phyloP scores from a whole-genome alignment of 2,329 filamentous ascomycete genomes.

The Neonectria coccinea region DNA sequence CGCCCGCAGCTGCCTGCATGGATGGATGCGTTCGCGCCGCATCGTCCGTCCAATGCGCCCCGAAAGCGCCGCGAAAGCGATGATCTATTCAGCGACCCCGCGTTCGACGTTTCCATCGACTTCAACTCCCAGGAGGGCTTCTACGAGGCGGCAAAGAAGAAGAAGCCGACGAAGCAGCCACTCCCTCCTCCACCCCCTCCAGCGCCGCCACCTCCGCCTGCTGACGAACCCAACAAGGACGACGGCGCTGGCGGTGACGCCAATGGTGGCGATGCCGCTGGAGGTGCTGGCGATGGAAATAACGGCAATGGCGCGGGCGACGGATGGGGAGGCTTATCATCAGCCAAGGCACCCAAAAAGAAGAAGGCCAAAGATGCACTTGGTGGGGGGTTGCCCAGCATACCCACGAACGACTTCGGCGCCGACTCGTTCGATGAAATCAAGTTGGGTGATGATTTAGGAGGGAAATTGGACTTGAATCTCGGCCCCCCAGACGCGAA shows the following conservation, averaged over 20 bases:
- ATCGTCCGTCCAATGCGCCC: conserved; percentile 38
- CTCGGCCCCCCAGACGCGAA: conserved; percentile 63
- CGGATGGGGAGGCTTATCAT: conserved; percentile 47
- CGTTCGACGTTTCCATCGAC: conserved; percentile 63
- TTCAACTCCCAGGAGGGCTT: conserved; percentile 67
- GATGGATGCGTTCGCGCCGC: conserved; percentile 37
- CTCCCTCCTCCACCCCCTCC: conserved; percentile 48
- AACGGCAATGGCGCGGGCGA: conserved; percentile 44
- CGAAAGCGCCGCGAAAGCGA: conserved; percentile 42
- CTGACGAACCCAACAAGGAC: conserved; percentile 40
- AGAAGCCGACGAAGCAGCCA: conserved; percentile 62
- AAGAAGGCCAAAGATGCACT: conserved; percentile 58
- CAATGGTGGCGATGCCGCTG: conserved; percentile 52
- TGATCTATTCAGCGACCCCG: conserved; percentile 61
- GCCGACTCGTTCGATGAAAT: conserved; percentile 73
- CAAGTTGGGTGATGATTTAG: conserved; percentile 69
- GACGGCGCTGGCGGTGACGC: conserved; percentile 52
- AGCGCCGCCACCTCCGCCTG: conserved; percentile 38
- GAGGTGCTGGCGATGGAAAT: conserved; percentile 50
- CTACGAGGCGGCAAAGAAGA: conserved; percentile 67
- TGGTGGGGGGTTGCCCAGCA: conserved; percentile 44
- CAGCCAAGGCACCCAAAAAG: conserved; percentile 53
- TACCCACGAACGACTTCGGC: conserved; percentile 56
- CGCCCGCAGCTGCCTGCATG: conserved; percentile 39
- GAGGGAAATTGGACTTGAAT: conserved; percentile 68